These are phyloP conservation scores for Knoxdaviesia capensis DNA, from an alignment of 2,329 filamentous ascomycete species.

Conservation along the genomic window DNA sequence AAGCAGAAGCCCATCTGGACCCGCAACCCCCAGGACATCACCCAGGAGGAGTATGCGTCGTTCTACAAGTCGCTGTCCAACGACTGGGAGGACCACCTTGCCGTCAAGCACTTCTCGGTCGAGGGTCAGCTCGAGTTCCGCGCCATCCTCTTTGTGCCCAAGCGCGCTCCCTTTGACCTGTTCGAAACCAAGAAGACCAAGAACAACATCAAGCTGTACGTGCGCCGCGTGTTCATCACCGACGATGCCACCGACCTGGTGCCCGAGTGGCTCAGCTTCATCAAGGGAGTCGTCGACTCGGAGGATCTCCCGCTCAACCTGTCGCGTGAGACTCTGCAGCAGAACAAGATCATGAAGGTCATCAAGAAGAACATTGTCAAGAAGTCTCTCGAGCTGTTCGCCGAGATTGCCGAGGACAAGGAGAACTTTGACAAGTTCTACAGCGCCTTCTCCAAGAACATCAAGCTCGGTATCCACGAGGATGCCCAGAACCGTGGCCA, in stretches of 20 bases:
- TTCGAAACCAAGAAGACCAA: constrained; percentile 99
- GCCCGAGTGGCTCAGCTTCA: constrained; percentile 95
- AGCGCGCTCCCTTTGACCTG: constrained; percentile 97
- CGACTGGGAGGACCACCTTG: constrained; percentile 99
- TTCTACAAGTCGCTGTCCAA: constrained; percentile 99
- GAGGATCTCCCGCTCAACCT: constrained; percentile 98
- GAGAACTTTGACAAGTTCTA: constrained; percentile 99
- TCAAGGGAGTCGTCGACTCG: constrained; percentile 99
- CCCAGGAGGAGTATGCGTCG: constrained; percentile 85
- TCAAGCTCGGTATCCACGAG: constrained; percentile 99
- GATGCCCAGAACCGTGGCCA: constrained; percentile 87
- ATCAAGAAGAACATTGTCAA: constrained; percentile 99
- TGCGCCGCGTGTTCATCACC: constrained; percentile 99
- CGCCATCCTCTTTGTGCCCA: constrained; percentile 97
- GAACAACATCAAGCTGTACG: constrained; percentile 99
- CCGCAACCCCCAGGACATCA: constrained; percentile 90
- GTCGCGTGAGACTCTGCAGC: constrained; percentile 98
- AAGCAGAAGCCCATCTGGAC: constrained; percentile 99
- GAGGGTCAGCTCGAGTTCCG: constrained; percentile 99
- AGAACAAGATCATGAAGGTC: constrained; percentile 99
- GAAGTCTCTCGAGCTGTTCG: constrained; percentile 99
- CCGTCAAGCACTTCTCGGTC: constrained; percentile 99
- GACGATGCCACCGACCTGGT: constrained; percentile 98
- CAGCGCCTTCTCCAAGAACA: constrained; percentile 97
- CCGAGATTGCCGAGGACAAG: constrained; percentile 97